Base-by-base conservation (phyloP, 345 rosid species). In the Aquilaria malaccensis region DNA sequence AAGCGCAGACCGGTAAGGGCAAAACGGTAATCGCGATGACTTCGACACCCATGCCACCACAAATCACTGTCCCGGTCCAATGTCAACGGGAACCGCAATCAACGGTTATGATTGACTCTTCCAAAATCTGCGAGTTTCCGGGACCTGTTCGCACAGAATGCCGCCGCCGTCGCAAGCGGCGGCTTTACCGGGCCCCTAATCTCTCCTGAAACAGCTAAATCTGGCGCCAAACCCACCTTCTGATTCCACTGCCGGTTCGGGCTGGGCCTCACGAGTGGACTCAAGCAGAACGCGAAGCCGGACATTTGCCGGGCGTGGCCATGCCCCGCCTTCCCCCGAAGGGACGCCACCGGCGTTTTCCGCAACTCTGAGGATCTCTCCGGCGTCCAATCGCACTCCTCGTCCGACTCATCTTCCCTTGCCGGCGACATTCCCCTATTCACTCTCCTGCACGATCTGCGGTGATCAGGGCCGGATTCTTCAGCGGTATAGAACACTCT, bases 111-210 rank as follows among this genome's bases (percentile, higher is more conserved):
- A 77, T 79, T 78, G 61, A 62, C 75, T 68, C 87, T 71, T 43
- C 99, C 99, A 15, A 94, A 83, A 79, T 88, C 95, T 5, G 81
- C 92, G 15, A 91, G 88, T 79, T 95, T 95, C 80, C 87, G 80
- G 4, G 99, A 95, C 60, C 97, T 72, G 67, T 85, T 95, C 3
- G 76, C 91, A 67, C 82, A 75, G 69, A 72, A 85, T 33, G 93
- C 76, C 70, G 93, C 82, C 70, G 95, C 96, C 53, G 79, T 66
- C 0, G 95, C 84, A 6, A 88, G 72, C 64, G 82, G 86, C 13
- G 95, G 95, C 69, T 80, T 86, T 67, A 13, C 79, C 56, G 89
- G 63, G 0, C 45, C 65, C 57, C 87, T 81, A 2, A 71, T 2
- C 32, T 93, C 96, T 1, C 85, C 80, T 49, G 87, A 56, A 22